Evolutionary conservation across 768 basidiomycete genomes (phyloP).

Genomic region (Clavaria fumosa): DNA sequence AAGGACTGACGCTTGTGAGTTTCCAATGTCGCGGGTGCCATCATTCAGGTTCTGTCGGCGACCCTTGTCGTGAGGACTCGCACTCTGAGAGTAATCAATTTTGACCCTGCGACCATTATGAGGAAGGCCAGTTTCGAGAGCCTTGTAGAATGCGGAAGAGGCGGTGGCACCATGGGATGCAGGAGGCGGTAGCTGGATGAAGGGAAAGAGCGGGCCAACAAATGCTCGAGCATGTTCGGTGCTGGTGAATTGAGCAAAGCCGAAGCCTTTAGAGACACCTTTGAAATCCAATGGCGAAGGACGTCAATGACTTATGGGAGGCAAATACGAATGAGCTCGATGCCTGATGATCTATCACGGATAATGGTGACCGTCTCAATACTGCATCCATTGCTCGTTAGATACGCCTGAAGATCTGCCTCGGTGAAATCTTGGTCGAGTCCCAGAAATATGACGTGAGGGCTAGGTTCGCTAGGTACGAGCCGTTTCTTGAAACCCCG

Average conservation of each 20-base stretch:
- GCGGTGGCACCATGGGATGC: slow-evolving; percentile 77
- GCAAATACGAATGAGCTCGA: slow-evolving; percentile 67
- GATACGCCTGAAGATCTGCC: slow-evolving; percentile 75
- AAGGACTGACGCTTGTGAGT: slow-evolving; percentile 64
- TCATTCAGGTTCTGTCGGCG: slow-evolving; percentile 68
- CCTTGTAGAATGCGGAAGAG: slow-evolving; percentile 54
- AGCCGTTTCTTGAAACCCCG: slow-evolving; percentile 58
- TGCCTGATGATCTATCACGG: slow-evolving; percentile 92
- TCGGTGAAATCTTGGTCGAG: slow-evolving; percentile 86
- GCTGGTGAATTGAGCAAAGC: slow-evolving; percentile 86
- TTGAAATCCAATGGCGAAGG: slow-evolving; percentile 45
- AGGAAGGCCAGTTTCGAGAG: slow-evolving; percentile 51
- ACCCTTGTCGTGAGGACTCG: slow-evolving; percentile 52
- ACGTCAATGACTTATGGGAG: slow-evolving; percentile 61
- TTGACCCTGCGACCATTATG: slow-evolving; percentile 80
- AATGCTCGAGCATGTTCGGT: slow-evolving; percentile 82
- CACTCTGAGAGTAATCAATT: slow-evolving; percentile 89
- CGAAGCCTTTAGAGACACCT: slow-evolving; percentile 93
- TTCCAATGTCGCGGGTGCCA: slow-evolving; percentile 92
- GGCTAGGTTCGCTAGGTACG: slow-evolving; percentile 71
- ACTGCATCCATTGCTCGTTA: slow-evolving; percentile 54
- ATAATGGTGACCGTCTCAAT: slow-evolving; percentile 89
- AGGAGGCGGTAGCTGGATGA: slow-evolving; percentile 83
- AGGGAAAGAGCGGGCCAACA: slow-evolving; percentile 81
- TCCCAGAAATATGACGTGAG: slow-evolving; percentile 92